Evolutionary conservation across 2,329 filamentous ascomycete species (phyloP).

Genomic region (Fusarium paranaense): DNA sequence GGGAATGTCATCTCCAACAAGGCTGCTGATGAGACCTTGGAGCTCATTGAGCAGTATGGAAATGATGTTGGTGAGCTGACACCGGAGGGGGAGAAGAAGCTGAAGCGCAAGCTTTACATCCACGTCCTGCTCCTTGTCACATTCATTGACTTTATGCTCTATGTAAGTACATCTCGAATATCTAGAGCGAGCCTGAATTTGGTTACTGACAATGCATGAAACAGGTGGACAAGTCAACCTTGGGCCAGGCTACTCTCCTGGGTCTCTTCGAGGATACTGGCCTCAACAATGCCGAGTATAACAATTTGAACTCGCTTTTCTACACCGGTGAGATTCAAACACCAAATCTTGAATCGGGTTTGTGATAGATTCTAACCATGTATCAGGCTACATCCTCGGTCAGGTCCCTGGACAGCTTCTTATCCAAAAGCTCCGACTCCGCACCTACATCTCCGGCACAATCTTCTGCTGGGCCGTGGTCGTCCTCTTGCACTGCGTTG

Average conservation of each 20-base stretch:
- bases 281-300: neutral
- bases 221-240: neutral
- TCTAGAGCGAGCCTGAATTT: neutral
- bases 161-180: neutral
- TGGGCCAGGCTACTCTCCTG: neutral
- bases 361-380: neutral
- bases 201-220: neutral
- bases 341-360: neutral
- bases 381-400: neutral
- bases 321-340: neutral
- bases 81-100: neutral
- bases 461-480: neutral
- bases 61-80: conserved; percentile 4
- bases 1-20: conserved; percentile 6
- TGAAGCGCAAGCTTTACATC: neutral
- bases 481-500: neutral
- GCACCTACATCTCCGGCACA: neutral
- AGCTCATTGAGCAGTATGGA: conserved; percentile 10
- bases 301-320: neutral
- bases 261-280: neutral
- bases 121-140: neutral
- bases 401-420: neutral
- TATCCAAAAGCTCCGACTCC: neutral
- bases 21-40: conserved; percentile 8
- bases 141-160: conserved; percentile 1